phyloP scores from a whole-genome alignment of 208 protist genomes.

The Blastocrithidia nonstop region DNA sequence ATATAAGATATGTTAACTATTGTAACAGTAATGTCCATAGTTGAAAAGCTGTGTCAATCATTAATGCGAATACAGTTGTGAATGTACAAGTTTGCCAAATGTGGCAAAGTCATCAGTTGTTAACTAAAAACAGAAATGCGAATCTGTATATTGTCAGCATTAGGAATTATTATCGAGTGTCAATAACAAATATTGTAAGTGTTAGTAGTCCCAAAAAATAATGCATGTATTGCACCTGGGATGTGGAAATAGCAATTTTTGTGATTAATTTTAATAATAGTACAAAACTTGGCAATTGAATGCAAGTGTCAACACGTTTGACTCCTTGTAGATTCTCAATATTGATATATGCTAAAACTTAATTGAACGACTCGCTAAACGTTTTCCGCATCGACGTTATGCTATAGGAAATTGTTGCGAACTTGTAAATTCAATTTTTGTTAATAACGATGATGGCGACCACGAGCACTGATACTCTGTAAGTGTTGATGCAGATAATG shows the following conservation, averaged over 20 bases:
- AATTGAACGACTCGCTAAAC: slow-evolving; percentile 9
- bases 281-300: too few species aligned
- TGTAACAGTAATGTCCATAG: too few species aligned
- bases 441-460: neutral
- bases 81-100: too few species aligned
- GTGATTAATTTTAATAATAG: slow-evolving; percentile 13
- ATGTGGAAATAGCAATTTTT: slow-evolving; percentile 51
- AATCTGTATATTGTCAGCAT: too few species aligned
- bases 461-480: slow-evolving; percentile 4
- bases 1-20: too few species aligned
- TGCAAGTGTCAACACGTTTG: neutral
- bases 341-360: slow-evolving; percentile 38
- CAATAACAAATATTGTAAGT: neutral
- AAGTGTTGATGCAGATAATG: too few species aligned
- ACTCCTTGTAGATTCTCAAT: slow-evolving; percentile 20
- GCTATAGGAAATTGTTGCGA: slow-evolving; percentile 36
- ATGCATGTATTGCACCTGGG: slow-evolving; percentile 28
- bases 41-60: too few species aligned
- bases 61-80: too few species aligned
- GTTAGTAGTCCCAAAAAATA: too few species aligned
- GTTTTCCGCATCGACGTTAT: slow-evolving; percentile 17
- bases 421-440: slow-evolving; percentile 6
- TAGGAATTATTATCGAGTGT: neutral
- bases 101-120: too few species aligned
- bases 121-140: too few species aligned